Percentiles rank a stretch among this genome's conserved stretches.
phyloP scores from a whole-genome alignment of 2,329 filamentous ascomycete genomes.

The Ustulina deusta region DNA sequence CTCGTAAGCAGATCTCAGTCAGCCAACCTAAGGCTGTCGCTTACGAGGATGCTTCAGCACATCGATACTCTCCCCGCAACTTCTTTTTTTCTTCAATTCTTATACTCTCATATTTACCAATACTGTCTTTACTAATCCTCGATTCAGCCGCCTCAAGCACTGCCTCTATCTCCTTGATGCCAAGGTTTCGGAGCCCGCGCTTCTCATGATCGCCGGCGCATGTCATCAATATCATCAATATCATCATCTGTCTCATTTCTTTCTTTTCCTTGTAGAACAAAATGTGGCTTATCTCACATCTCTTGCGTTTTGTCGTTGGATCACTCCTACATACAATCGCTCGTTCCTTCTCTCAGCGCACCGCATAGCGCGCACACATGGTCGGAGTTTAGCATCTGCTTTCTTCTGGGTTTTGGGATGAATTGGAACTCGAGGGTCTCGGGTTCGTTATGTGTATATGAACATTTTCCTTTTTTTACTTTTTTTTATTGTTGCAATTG shows the following conservation, averaged over 20 bases:
- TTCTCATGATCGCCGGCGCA: slow-evolving; percentile 18
- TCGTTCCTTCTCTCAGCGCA: slow-evolving; percentile 16
- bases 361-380: slow-evolving; percentile 12
- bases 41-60: slow-evolving; percentile 8
- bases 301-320: neutral
- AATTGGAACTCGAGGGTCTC: slow-evolving; percentile 7
- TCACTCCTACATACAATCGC: slow-evolving; percentile 4
- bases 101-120: neutral
- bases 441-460: slow-evolving; percentile 29
- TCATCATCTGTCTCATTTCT: neutral
- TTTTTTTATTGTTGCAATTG: neutral
- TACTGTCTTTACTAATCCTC: slow-evolving; percentile 21
- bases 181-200: neutral
- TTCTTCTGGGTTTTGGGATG: neutral
- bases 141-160: slow-evolving; percentile 3
- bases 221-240: neutral
- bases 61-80: neutral
- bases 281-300: slow-evolving; percentile 10
- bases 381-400: slow-evolving; percentile 31
- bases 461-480: slow-evolving; percentile 15
- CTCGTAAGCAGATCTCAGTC: slow-evolving; percentile 12
- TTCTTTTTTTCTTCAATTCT: slow-evolving; percentile 20
- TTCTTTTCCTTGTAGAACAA: slow-evolving; percentile 32
- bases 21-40: slow-evolving; percentile 23
- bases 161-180: slow-evolving; percentile 5